Evolutionary conservation across 768 basidiomycete species (phyloP), one percentile per base, ranked within the genome.

Genomic region (Termitomyces heimii): DNA sequence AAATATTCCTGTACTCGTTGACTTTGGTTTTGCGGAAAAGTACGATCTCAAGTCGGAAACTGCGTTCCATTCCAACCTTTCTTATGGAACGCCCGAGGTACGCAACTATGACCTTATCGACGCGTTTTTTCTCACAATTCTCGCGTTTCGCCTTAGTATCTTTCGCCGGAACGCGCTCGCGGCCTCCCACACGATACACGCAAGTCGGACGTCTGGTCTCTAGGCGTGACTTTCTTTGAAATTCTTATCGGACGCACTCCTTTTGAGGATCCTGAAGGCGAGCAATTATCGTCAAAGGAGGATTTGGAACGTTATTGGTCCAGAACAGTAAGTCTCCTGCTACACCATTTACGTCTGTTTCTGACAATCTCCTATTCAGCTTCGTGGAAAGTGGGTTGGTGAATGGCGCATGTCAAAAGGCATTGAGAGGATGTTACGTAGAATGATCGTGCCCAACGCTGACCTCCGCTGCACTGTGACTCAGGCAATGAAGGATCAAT

Each of bases 21-120:
- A 98, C 71, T 99, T 97, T 65, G 96, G 97, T 1, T 99, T 98
- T 64, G 93, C 96, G 2, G 91, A 96, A 66, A 84, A 83, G 62
- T 94, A 94, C 67, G 86, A 92, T 61, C 65, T 80, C 43, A 69
- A 73, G 1, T 82, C 84, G 0, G 68, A 75, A 18, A 83, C 82
- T 20, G 86, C 89, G 1, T 93, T 94, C 74, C 83, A 85, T 61
- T 90, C 88, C 63, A 89, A 89, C 64, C 78, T 92, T 46, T 83
- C 90, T 0, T 91, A 91, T 66, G 96, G 94, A 5, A 98, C 95
- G 4, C 94, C 94, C 28, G 94, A 96, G 76, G 90, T 92, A 67
- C 57, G 70, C 66, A 59, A 53, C 18, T 13, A 29, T 20, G 48
- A 10, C 35, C 28, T 24, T 20, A 2, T 35, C 34, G 43, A 39